These are phyloP conservation scores for Pelomyxa schiedti DNA, from an alignment of 78 protist species.

Conservation along the genomic window DNA sequence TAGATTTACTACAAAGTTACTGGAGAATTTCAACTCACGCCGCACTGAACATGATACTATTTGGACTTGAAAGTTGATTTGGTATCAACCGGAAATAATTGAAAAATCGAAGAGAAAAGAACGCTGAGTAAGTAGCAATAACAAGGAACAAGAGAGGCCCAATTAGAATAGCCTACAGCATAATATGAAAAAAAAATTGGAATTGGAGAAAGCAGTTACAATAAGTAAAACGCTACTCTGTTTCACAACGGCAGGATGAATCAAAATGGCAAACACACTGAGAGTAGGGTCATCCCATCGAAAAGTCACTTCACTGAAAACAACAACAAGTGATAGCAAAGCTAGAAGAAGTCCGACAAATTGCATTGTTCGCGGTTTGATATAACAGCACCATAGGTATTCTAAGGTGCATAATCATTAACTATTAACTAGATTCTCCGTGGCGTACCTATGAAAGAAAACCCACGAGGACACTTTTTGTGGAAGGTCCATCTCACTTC, in stretches of 20 bases:
- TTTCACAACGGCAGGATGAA: neutral
- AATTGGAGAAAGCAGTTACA: too few species aligned
- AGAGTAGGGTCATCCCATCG: neutral
- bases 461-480: too few species aligned
- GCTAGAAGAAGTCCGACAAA: neutral
- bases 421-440: too few species aligned
- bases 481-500: too few species aligned
- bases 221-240: too few species aligned
- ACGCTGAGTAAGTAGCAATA: neutral
- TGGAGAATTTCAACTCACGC: neutral
- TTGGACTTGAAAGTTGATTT: neutral
- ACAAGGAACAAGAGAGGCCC: slow-evolving; percentile 3
- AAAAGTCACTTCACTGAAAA: neutral
- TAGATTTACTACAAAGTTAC: too few species aligned
- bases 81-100: neutral
- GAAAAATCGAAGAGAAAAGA: neutral
- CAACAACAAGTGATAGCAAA: neutral
- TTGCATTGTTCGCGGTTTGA: neutral
- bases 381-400: neutral
- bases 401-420: too few species aligned
- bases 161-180: neutral
- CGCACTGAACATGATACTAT: slow-evolving; percentile 1
- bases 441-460: too few species aligned
- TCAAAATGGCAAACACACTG: neutral
- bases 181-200: too few species aligned